A percentile compares a stretch with the other conserved stretches of the same genome.
Evolutionary conservation across 2,329 filamentous ascomycete genomes (phyloP).

Genomic region (Neopestalotiopsis clavispora): DNA sequence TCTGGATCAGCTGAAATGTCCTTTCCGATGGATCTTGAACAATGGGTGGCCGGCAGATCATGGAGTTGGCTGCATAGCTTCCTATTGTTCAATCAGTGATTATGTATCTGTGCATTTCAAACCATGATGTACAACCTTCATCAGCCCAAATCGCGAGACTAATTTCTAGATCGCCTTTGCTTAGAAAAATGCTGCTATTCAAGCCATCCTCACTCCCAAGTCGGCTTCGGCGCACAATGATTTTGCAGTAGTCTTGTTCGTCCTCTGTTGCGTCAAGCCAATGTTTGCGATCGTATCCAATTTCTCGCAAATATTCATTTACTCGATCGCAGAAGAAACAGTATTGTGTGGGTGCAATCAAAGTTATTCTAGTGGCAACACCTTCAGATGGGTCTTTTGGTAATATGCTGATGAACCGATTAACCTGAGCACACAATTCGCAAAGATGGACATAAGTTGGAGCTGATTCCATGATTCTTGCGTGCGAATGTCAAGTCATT

Average conservation of each 20-base stretch:
- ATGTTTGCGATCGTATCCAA: not conserved
- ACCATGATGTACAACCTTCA: not conserved
- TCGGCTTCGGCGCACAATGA: not conserved
- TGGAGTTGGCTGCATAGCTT: not conserved
- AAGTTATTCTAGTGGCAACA: not conserved
- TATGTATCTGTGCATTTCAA: not conserved
- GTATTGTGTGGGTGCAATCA: not conserved
- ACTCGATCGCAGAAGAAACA: not conserved
- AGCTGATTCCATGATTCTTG: not conserved
- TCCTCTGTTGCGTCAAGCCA: not conserved
- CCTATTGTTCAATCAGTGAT: not conserved
- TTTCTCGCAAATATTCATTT: not conserved
- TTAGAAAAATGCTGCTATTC: not conserved
- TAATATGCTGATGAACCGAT: no score
- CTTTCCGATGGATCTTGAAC: not conserved
- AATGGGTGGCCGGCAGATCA: not conserved
- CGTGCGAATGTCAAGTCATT: no score
- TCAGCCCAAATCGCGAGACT: not conserved
- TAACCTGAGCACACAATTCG: no score
- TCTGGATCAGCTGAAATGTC: not conserved
- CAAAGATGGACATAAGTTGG: not conserved
- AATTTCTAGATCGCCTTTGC: not conserved
- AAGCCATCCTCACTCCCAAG: not conserved
- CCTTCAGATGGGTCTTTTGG: not conserved
- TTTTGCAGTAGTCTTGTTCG: not conserved